These are phyloP conservation scores for Hymenoscyphus repandus DNA, from an alignment of 2,329 filamentous ascomycete species.

Conservation along the genomic window DNA sequence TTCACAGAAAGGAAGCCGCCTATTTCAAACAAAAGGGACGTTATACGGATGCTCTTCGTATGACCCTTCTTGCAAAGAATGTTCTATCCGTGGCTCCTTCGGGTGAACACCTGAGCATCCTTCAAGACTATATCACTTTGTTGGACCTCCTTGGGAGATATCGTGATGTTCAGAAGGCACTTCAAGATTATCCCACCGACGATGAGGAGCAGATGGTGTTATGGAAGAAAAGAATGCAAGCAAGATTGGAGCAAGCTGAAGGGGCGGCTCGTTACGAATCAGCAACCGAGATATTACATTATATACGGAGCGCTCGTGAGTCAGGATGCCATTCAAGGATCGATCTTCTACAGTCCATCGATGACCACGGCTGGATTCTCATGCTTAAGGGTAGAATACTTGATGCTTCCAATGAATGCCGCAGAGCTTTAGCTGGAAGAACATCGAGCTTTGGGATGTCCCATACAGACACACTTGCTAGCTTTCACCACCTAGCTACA, in stretches of 20 bases:
- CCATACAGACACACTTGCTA: constrained; percentile 21
- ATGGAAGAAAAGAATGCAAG: constrained; percentile 25
- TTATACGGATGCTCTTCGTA: constrained; percentile 20
- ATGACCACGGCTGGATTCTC: constrained; percentile 15
- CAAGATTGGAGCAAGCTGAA: constrained; percentile 19
- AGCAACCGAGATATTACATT: constrained; percentile 13
- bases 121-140: constrained; percentile 19
- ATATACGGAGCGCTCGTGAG: constrained; percentile 12
- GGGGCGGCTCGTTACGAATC: constrained; percentile 20
- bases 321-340: constrained; percentile 5
- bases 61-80: constrained; percentile 18
- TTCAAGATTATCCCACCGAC: constrained; percentile 16
- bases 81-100: constrained; percentile 19
- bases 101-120: constrained; percentile 14
- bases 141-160: constrained; percentile 21
- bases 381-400: constrained; percentile 21
- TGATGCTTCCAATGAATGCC: constrained; percentile 18
- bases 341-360: constrained; percentile 11
- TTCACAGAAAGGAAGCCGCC: constrained; percentile 22
- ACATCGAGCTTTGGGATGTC: constrained; percentile 16
- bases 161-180: constrained; percentile 17
- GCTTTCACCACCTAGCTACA: constrained; percentile 19
- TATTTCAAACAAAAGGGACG: constrained; percentile 20
- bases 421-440: constrained; percentile 19
- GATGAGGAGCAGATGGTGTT: constrained; percentile 10